These are phyloP conservation scores for Dissophora ornata DNA, from an alignment of 192 early-diverging fungal genomes.

Conservation along the genomic window DNA sequence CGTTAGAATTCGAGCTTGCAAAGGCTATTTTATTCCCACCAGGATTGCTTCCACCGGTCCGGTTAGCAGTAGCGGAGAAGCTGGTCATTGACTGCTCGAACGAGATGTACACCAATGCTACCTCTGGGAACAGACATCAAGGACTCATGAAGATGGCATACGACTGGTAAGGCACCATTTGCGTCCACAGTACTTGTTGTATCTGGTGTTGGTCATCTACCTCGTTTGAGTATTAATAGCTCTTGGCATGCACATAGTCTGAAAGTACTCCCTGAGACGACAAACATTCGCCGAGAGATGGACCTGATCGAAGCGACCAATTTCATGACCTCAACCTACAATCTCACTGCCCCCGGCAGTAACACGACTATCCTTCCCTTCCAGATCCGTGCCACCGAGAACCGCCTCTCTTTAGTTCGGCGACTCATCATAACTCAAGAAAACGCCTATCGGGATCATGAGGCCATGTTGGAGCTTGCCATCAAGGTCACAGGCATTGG, in stretches of 20 bases:
- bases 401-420: slow-evolving; percentile 71
- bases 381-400: slow-evolving; percentile 71
- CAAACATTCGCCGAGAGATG: slow-evolving; percentile 64
- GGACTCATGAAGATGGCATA: slow-evolving; percentile 77
- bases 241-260: slow-evolving; percentile 58
- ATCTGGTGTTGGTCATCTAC: too few species aligned
- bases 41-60: slow-evolving; percentile 49
- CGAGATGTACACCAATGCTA: slow-evolving; percentile 82
- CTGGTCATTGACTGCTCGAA: slow-evolving; percentile 74
- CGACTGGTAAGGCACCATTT: slow-evolving; percentile 66
- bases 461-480: slow-evolving; percentile 66
- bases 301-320: slow-evolving; percentile 80
- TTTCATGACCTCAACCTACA: slow-evolving; percentile 65
- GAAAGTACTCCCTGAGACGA: slow-evolving; percentile 68
- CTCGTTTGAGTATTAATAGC: too few species aligned
- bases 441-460: slow-evolving; percentile 61
- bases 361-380: slow-evolving; percentile 69
- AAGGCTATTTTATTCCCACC: slow-evolving; percentile 63
- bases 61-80: slow-evolving; percentile 62
- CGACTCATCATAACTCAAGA: slow-evolving; percentile 65
- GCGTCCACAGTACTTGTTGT: too few species aligned
- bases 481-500: slow-evolving; percentile 54
- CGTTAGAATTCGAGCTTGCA: slow-evolving; percentile 70
- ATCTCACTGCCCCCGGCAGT: slow-evolving; percentile 58
- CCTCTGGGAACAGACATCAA: slow-evolving; percentile 70